Conservation (phyloP, 1,139 yeast species). For the Yamadazyma triangularis region DNA sequence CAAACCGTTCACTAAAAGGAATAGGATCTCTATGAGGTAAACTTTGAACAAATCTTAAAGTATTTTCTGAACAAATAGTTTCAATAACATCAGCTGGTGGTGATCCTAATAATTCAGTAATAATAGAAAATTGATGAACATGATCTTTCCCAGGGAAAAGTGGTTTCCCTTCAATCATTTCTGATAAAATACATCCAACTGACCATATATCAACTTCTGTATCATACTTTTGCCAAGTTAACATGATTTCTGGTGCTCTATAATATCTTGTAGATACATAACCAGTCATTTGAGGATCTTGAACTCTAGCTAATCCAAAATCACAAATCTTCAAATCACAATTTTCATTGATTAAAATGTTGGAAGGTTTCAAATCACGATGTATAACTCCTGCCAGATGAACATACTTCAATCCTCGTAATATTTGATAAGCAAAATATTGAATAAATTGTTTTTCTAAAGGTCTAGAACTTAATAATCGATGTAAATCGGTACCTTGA, state of each 20-base stretch:
- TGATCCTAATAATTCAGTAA: constrained; percentile 91
- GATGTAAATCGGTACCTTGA: constrained; percentile 93
- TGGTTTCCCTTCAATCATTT: constrained; percentile 99
- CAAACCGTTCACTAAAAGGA: constrained; percentile 79
- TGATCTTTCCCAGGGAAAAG: constrained; percentile 98
- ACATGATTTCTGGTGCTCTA: constrained; percentile 98
- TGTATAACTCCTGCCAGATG: constrained; percentile 98
- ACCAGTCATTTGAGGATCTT: constrained; percentile 99
- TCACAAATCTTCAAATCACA: constrained; percentile 97
- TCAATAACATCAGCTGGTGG: constrained; percentile 96
- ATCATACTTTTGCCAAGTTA: constrained; percentile 98
- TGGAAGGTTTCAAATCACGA: constrained; percentile 90
- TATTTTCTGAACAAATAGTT: constrained; percentile 93
- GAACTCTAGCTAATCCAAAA: constrained; percentile 93
- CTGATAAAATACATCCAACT: constrained; percentile 98
- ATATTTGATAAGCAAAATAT: constrained; percentile 89
- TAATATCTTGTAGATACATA: constrained; percentile 95
- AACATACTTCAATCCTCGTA: constrained; percentile 89
- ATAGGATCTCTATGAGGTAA: constrained; percentile 91
- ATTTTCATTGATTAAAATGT: constrained; percentile 88
- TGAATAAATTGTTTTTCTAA: constrained; percentile 94
- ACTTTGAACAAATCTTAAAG: constrained; percentile 88
- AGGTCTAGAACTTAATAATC: constrained; percentile 87
- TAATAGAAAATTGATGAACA: constrained; percentile 95
- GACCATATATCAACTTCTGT: constrained; percentile 99